These are phyloP conservation scores for Xylaria cubensis DNA, from an alignment of 495 filamentous ascomycete genomes.

Conservation along the genomic window DNA sequence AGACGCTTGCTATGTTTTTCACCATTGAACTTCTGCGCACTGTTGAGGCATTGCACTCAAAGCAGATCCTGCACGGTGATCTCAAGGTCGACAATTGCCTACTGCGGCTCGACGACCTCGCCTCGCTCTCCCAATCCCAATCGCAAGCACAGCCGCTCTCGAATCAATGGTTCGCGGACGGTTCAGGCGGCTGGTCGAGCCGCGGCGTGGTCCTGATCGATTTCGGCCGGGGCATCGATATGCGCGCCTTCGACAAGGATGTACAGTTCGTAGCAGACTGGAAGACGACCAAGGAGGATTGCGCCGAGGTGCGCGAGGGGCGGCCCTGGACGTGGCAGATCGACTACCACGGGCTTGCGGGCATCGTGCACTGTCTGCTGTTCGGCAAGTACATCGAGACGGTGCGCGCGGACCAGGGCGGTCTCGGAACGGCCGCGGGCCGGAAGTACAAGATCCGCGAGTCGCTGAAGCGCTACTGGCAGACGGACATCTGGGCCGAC, in stretches of 20 bases:
- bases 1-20: slow-evolving; percentile 92
- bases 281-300: slow-evolving; percentile 83
- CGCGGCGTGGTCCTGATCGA: slow-evolving; percentile 90
- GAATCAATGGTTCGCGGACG: slow-evolving; percentile 71
- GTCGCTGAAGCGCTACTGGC: slow-evolving; percentile 90
- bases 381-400: slow-evolving; percentile 97
- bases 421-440: slow-evolving; percentile 54
- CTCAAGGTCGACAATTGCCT: slow-evolving; percentile 96
- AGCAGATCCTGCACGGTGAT: slow-evolving; percentile 87
- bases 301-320: slow-evolving; percentile 90
- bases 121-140: slow-evolving; percentile 52
- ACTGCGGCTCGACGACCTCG: slow-evolving; percentile 72
- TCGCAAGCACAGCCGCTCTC: slow-evolving; percentile 34
- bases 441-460: slow-evolving; percentile 73
- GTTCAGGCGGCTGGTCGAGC: slow-evolving; percentile 75
- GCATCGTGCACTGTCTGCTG: slow-evolving; percentile 81
- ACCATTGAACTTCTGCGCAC: slow-evolving; percentile 89
- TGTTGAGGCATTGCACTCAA: slow-evolving; percentile 82
- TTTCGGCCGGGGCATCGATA: slow-evolving; percentile 94
- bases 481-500: slow-evolving; percentile 84
- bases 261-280: slow-evolving; percentile 96
- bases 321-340: slow-evolving; percentile 96
- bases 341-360: slow-evolving; percentile 91
- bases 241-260: slow-evolving; percentile 76
- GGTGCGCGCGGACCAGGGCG: slow-evolving; percentile 56